These are phyloP conservation scores for Zoysia japonica DNA, from an alignment of 176 grass and related monocot genomes.

Conservation along the genomic window DNA sequence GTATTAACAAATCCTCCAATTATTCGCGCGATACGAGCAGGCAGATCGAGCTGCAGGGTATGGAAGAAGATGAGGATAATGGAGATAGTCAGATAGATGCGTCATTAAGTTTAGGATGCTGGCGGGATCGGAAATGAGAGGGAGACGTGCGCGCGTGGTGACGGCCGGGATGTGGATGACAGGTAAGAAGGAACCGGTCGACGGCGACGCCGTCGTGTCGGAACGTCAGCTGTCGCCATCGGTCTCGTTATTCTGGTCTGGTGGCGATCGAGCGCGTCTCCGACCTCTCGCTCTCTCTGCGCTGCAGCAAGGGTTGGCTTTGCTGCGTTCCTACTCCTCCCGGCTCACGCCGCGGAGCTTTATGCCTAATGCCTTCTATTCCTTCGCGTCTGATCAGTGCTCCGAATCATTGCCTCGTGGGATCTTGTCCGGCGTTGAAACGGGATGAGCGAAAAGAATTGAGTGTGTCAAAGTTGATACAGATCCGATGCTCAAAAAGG, in stretches of 20 bases:
- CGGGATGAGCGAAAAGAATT: not conserved
- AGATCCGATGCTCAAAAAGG: too few relatives aligned
- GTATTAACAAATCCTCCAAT: not conserved
- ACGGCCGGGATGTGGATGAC: not conserved
- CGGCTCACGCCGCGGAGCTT: not conserved
- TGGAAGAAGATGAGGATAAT: not conserved
- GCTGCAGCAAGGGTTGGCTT: too few relatives aligned
- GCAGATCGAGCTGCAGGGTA: not conserved
- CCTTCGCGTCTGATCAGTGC: not conserved
- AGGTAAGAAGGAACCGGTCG: not conserved
- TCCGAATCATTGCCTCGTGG: constrained; percentile 11
- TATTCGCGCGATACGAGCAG: not conserved
- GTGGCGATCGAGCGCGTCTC: too few relatives aligned
- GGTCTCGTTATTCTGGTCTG: constrained; percentile 2
- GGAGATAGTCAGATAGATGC: too few relatives aligned
- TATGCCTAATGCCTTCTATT: not conserved
- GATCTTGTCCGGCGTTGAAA: constrained; percentile 4
- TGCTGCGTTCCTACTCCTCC: constrained; percentile 36
- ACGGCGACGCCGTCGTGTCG: constrained; percentile 15
- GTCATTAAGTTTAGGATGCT: not conserved
- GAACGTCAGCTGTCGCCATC: not conserved
- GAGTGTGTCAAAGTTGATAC: too few relatives aligned
- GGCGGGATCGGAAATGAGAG: too few relatives aligned
- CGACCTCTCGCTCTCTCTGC: too few relatives aligned
- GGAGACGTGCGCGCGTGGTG: too few relatives aligned